Percentiles rank a stretch among this genome's conserved stretches.
phyloP scores from a whole-genome alignment of 139 green algal species.

The Micractinium conductrix region DNA sequence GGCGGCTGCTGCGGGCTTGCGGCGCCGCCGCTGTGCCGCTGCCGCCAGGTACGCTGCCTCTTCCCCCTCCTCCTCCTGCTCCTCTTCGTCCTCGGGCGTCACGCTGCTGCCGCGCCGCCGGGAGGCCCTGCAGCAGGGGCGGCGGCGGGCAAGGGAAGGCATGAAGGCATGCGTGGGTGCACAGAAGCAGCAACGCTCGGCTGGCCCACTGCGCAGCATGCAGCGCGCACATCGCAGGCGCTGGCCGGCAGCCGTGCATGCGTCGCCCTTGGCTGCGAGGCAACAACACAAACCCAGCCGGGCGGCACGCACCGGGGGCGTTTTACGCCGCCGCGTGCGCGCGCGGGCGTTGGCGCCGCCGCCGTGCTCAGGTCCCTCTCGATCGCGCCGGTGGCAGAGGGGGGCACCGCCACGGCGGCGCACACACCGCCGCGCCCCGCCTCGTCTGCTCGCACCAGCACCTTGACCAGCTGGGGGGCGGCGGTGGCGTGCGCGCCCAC shows the following conservation, averaged over 20 bases:
- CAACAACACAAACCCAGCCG: too few species aligned
- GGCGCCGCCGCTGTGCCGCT: neutral
- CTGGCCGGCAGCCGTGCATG: neutral
- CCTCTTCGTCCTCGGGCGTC: neutral
- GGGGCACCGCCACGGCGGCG: neutral
- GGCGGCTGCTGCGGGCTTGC: neutral
- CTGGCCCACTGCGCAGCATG: neutral
- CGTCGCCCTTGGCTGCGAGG: too few species aligned
- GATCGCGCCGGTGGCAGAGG: neutral
- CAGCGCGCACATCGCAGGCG: neutral
- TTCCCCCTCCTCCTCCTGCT: slow-evolving; percentile 12
- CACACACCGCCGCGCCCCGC: slow-evolving; percentile 1
- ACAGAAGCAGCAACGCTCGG: neutral
- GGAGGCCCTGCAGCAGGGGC: neutral
- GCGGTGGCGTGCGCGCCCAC: neutral
- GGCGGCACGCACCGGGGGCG: slow-evolving; percentile 20
- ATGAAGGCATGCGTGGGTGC: neutral
- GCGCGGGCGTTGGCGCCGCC: neutral
- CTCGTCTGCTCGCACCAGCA: slow-evolving; percentile 45
- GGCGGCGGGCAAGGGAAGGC: neutral
- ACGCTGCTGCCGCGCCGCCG: neutral
- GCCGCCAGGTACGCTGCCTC: neutral
- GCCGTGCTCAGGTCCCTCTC: slow-evolving; percentile 18
- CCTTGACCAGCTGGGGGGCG: slow-evolving; percentile 35
- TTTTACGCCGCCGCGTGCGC: slow-evolving; percentile 1